Base-by-base conservation (phyloP, 2,329 filamentous ascomycete genomes). In the Gliomastix tumulicola region DNA sequence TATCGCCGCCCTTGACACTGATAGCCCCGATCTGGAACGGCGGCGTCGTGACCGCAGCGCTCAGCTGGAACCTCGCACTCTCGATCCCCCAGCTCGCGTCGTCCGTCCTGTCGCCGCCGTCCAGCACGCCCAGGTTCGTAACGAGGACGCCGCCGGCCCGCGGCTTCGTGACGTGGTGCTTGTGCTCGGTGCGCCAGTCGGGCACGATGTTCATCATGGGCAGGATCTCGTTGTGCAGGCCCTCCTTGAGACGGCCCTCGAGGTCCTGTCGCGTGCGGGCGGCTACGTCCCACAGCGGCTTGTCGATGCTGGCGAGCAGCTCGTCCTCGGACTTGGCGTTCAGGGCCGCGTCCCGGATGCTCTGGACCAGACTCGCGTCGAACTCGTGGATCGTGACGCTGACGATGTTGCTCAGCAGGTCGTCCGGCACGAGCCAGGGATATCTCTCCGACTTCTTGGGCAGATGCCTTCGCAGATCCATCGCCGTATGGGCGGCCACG, bases 111-210 rank as follows among this genome's bases (percentile, higher is more conserved):
- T n/a, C n/a, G n/a, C n/a, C n/a, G n/a, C n/a, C 51, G 31, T 54
- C 48, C 2, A 56, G 22, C 7, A 42, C 46, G 7, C 53, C 53
- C 3, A 56, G 37, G 38, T 56, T 56, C 17, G 48, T 53, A 8
- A 54, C 44, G 15, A 41, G 36, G 44, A 49, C 49, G 2, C 44
- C 43, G 11, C 39, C 25, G 9, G 30, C 34, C 11, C 53, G 44
- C 12, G 53, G 49, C 36, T 48, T 51, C 32, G 45, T 41, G 16
- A 45, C 40, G 6, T 41, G 31, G 16, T 37, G 38, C 30, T 35
- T 37, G 32, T 45, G 43, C 27, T 47, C 36, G 13, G 31, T 25
- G 2, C 44, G 43, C 43, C 49, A 53, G 40, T 56, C 53, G 11
- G 37, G 22, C 5, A 55, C 43, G 4, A 51, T 44, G 7, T 41